Percentiles rank a stretch among this genome's conserved stretches.
These are phyloP conservation scores for Letharia columbiana DNA, from an alignment of 495 filamentous ascomycete species.

Conservation along the genomic window DNA sequence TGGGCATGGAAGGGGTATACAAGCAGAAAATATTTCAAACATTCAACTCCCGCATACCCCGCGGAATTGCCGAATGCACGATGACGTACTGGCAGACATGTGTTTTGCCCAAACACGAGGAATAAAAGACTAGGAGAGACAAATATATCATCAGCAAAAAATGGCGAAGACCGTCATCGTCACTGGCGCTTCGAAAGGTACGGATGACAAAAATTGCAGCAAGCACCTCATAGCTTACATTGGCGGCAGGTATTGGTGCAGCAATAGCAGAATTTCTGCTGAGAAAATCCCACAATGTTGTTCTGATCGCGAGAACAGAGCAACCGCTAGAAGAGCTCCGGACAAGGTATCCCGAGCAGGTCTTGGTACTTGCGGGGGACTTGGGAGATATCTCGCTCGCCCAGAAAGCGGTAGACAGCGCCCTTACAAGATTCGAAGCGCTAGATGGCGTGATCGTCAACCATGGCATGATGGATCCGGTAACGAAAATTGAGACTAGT, in stretches of 20 bases:
- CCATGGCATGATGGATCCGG: constrained; percentile 72
- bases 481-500: constrained; percentile 59
- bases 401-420: constrained; percentile 51
- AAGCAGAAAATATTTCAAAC: not conserved
- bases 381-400: constrained; percentile 57
- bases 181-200: constrained; percentile 56
- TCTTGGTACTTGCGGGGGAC: constrained; percentile 69
- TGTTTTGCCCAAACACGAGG: not conserved
- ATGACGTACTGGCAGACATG: not conserved
- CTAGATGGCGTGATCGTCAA: constrained; percentile 82
- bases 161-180: constrained; percentile 51
- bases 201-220: not conserved
- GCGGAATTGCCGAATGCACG: constrained; percentile 7
- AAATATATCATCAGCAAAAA: not conserved
- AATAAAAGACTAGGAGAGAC: not conserved
- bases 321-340: constrained; percentile 60
- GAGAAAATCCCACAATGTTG: constrained; percentile 54
- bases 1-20: not conserved
- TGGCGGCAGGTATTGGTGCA: constrained; percentile 67
- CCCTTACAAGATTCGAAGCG: constrained; percentile 55
- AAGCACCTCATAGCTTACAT: constrained; percentile 3
- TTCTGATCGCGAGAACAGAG: constrained; percentile 65
- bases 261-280: constrained; percentile 70
- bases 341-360: constrained; percentile 52
- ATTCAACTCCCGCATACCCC: constrained; percentile 12